A percentile compares a stretch with the other conserved stretches of the same genome.
These are phyloP conservation scores for Cladosporium phlei DNA, from an alignment of 2,329 filamentous ascomycete genomes.

Conservation along the genomic window DNA sequence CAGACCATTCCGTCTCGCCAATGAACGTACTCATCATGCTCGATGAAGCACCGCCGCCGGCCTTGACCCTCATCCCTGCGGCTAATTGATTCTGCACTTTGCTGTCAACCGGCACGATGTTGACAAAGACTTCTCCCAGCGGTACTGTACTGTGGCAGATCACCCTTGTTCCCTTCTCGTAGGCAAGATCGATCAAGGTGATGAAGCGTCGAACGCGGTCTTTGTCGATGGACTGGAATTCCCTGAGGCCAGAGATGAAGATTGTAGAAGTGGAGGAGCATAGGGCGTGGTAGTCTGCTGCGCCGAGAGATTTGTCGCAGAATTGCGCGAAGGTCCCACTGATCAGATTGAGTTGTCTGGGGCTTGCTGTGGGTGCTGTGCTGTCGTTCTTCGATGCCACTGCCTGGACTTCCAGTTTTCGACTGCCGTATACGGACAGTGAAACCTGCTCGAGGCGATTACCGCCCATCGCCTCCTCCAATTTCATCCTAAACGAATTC, in stretches of 20 bases:
- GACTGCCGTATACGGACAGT: not conserved
- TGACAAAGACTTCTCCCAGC: slow-evolving; percentile 22
- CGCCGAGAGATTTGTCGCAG: slow-evolving; percentile 60
- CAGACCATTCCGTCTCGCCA: slow-evolving; percentile 28
- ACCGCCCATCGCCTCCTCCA: not conserved
- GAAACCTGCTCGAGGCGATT: not conserved
- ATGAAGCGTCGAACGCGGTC: slow-evolving; percentile 68
- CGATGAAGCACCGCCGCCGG: slow-evolving; percentile 24
- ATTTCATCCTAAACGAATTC: not conserved
- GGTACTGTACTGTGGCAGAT: slow-evolving; percentile 34
- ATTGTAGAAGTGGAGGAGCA: slow-evolving; percentile 18
- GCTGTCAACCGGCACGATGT: slow-evolving; percentile 20
- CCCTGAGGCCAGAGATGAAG: slow-evolving; percentile 20
- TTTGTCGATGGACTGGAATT: slow-evolving; percentile 45
- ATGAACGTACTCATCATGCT: slow-evolving; percentile 30
- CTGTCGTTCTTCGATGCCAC: not conserved
- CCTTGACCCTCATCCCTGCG: slow-evolving; percentile 22
- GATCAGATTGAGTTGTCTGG: not conserved
- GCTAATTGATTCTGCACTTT: slow-evolving; percentile 14
- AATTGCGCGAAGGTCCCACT: slow-evolving; percentile 61
- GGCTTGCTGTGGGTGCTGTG: too few relatives aligned
- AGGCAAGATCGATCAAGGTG: slow-evolving; percentile 70
- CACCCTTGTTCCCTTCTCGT: slow-evolving; percentile 69
- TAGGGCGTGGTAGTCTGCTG: slow-evolving; percentile 74
- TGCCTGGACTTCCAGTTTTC: not conserved